A percentile compares a stretch with the other conserved stretches of the same genome.
Evolutionary conservation across 805 yeast genomes (phyloP).

Genomic region (Candida xiaguanensis): DNA sequence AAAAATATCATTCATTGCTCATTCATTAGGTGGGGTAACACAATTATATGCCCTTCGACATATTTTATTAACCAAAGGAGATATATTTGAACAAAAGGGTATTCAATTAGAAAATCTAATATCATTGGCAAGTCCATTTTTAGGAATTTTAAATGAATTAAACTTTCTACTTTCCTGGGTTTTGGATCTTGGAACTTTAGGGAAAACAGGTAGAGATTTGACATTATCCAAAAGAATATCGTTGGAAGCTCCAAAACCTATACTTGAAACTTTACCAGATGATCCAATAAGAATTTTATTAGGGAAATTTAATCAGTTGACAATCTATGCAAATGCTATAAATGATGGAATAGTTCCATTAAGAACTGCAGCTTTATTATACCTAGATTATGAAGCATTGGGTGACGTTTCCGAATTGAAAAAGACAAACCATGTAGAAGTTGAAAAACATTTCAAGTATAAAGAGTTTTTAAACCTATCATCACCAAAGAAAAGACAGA

Average conservation of each 20-base stretch:
- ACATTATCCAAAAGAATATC: slow-evolving; percentile 35
- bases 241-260: slow-evolving; percentile 23
- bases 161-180: slow-evolving; percentile 38
- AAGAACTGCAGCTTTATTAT: slow-evolving; percentile 39
- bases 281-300: slow-evolving; percentile 34
- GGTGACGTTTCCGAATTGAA: slow-evolving; percentile 34
- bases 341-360: slow-evolving; percentile 46
- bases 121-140: slow-evolving; percentile 40
- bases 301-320: slow-evolving; percentile 26
- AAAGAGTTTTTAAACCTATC: slow-evolving; percentile 16
- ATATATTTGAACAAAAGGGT: slow-evolving; percentile 23
- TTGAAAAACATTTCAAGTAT: slow-evolving; percentile 10
- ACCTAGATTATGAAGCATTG: slow-evolving; percentile 40
- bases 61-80: slow-evolving; percentile 29
- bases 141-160: slow-evolving; percentile 41
- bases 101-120: slow-evolving; percentile 33
- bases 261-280: slow-evolving; percentile 38
- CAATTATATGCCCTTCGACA: slow-evolving; percentile 40
- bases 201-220: slow-evolving; percentile 44
- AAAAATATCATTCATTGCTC: slow-evolving; percentile 40
- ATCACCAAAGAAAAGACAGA: slow-evolving; percentile 12
- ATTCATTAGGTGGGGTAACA: slow-evolving; percentile 42
- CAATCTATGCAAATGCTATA: slow-evolving; percentile 42
- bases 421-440: slow-evolving; percentile 10
- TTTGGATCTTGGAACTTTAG: slow-evolving; percentile 41